Evolutionary conservation across 1,284 basidiomycete genomes (phyloP).

Genomic region (Cryptococcus sp.): DNA sequence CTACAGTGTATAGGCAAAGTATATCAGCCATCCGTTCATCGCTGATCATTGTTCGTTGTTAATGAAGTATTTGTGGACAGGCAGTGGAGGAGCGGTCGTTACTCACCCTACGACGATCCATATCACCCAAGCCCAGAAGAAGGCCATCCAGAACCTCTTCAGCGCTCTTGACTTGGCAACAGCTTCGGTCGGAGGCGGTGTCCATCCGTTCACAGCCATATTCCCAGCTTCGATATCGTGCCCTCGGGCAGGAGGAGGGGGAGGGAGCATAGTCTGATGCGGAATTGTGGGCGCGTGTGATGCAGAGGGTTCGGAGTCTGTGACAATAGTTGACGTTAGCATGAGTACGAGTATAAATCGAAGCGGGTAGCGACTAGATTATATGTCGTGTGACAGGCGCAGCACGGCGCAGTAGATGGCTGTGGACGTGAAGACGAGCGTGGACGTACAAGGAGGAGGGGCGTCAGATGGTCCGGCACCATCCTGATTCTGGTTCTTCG

Average conservation of each 20-base stretch:
- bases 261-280: conserved; percentile 14
- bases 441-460: conserved; percentile 23
- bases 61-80: neutral
- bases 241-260: neutral
- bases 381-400: neutral
- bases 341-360: neutral
- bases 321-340: neutral
- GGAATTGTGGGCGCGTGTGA: conserved; percentile 7
- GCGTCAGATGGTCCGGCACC: conserved; percentile 16
- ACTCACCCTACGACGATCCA: conserved; percentile 48
- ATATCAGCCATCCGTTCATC: conserved; percentile 1
- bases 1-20: conserved; percentile 11
- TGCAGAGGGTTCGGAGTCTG: conserved; percentile 8
- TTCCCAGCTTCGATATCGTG: no score
- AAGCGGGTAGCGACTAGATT: neutral
- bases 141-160: conserved; percentile 46
- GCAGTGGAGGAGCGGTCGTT: no score
- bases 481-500: neutral
- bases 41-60: neutral
- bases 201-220: conserved; percentile 23
- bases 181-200: conserved; percentile 22
- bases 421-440: no score
- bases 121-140: conserved; percentile 49
- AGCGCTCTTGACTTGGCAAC: conserved; percentile 41
- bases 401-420: neutral